Evolutionary conservation across 2,329 filamentous ascomycete species (phyloP), one percentile per base, ranked within the genome.

Genomic region (Epicoccum nigrum): DNA sequence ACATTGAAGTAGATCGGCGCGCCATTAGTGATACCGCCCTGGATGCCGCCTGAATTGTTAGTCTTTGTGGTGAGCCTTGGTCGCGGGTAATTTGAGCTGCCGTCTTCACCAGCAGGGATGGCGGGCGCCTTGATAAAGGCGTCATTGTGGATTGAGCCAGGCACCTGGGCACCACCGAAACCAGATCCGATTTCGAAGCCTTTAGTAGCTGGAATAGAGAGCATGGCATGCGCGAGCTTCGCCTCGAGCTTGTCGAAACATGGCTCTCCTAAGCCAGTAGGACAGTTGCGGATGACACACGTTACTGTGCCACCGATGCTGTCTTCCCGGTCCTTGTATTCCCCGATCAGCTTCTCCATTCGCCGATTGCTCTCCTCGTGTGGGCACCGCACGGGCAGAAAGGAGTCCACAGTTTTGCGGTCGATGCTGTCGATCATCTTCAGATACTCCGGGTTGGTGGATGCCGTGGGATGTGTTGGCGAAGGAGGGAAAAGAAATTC

Each of bases 201-300:
- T 78, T 97, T 99, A 30, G 89, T 93, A 3, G 94, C 92, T 4
- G 94, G 94, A 65, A 97, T 96, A 71, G 86, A 91, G 58, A 97
- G 83, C 90, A 99, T 97, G 41, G 90, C 94, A 69, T 97, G 93
- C 20, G 86, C 92, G 38, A 99, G 85, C 71, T 84, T 85, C 7
- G 94, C 94, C 79, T 99, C 92, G 35, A 97, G 82, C 80, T 97
- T 97, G 75, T 96, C 90, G 74, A 99, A 97, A 74, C 86, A 89
- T 1, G 93, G 94, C 81, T 97, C 94, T 53, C 94, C 94, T 2
- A 97, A 83, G 0, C 93, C 93, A 32, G 85, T 83, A 21, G 93
- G 94, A 7, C 86, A 85, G 68, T 95, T 93, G 58, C 89, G 85
- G 69, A 97, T 92, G 31, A 97, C 89, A 66, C 93, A 97, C 37